These are phyloP conservation scores for Exophiala xenobiotica DNA, from an alignment of 2,329 filamentous ascomycete genomes.

Conservation along the genomic window DNA sequence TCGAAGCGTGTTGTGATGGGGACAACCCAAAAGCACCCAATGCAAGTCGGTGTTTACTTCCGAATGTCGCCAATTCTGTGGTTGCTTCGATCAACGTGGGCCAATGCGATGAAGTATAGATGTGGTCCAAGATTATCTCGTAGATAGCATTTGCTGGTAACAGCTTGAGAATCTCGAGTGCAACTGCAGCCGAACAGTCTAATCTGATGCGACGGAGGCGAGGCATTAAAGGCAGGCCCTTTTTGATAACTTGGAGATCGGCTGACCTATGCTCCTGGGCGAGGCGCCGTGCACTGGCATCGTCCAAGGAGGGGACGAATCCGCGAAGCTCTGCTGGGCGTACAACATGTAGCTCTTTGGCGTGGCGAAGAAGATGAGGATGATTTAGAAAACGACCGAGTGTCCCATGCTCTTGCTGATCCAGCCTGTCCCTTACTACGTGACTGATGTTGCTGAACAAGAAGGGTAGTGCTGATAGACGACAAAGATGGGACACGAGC, in stretches of 20 bases:
- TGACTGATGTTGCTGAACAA: slow-evolving; percentile 21
- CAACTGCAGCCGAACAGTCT: slow-evolving; percentile 16
- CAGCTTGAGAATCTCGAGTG: slow-evolving; percentile 17
- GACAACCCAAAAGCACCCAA: slow-evolving; percentile 15
- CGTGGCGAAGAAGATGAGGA: slow-evolving; percentile 18
- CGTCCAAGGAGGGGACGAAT: neutral
- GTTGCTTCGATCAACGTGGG: slow-evolving; percentile 7
- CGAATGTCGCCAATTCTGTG: slow-evolving; percentile 11
- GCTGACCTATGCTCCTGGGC: neutral
- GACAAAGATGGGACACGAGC: slow-evolving; percentile 16
- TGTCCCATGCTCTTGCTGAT: slow-evolving; percentile 9
- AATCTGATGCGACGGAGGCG: slow-evolving; percentile 21
- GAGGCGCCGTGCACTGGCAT: neutral
- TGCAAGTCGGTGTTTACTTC: slow-evolving; percentile 12
- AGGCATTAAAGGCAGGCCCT: slow-evolving; percentile 19
- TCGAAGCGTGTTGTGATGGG: neutral
- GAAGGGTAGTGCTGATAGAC: slow-evolving; percentile 20
- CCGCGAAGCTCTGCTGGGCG: slow-evolving; percentile 2
- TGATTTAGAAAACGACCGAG: slow-evolving; percentile 12
- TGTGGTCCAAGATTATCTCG: slow-evolving; percentile 20
- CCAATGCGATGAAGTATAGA: slow-evolving; percentile 16
- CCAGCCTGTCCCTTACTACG: slow-evolving; percentile 15
- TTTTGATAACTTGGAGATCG: slow-evolving; percentile 11
- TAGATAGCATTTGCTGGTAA: slow-evolving; percentile 13
- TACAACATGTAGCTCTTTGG: slow-evolving; percentile 16